Percentiles rank a stretch among this genome's conserved stretches.
Evolutionary conservation across 2,329 filamentous ascomycete genomes (phyloP).

Genomic region (Rugonectria rugulosa): DNA sequence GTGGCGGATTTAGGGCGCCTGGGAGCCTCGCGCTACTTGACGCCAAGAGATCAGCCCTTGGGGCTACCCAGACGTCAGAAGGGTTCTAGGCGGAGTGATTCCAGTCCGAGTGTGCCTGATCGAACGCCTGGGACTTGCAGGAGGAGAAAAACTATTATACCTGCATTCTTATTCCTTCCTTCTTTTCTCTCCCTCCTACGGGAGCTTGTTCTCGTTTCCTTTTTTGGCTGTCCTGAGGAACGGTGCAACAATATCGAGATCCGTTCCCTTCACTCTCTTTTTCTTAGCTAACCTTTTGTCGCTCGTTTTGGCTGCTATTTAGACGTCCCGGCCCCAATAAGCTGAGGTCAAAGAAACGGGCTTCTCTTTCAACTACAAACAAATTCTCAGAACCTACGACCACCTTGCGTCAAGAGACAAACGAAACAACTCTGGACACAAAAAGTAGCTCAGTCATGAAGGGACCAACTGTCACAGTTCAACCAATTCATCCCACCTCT

Average conservation of each 20-base stretch:
- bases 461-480: conserved; percentile 31
- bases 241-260: neutral
- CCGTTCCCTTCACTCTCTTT: neutral
- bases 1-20: conserved; percentile 33
- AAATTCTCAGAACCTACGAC: conserved; percentile 4
- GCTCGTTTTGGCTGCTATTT: conserved; percentile 2
- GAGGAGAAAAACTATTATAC: conserved; percentile 19
- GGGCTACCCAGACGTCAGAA: conserved; percentile 34
- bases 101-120: conserved; percentile 29
- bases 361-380: conserved; percentile 24
- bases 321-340: conserved; percentile 39
- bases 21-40: conserved; percentile 32
- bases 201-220: conserved; percentile 7
- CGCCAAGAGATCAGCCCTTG: conserved; percentile 31
- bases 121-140: conserved; percentile 16
- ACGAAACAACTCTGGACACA: conserved; percentile 18
- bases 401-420: conserved; percentile 2
- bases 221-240: conserved; percentile 11
- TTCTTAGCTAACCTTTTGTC: conserved; percentile 21
- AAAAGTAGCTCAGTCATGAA: conserved; percentile 30
- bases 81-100: conserved; percentile 28
- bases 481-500: conserved; percentile 31
- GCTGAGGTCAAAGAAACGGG: conserved; percentile 34
- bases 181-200: neutral
- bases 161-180: conserved; percentile 4